Percentiles rank a stretch among this genome's conserved stretches.
These are phyloP conservation scores for Didymella keratinophila DNA, from an alignment of 2,329 filamentous ascomycete species.

Conservation along the genomic window DNA sequence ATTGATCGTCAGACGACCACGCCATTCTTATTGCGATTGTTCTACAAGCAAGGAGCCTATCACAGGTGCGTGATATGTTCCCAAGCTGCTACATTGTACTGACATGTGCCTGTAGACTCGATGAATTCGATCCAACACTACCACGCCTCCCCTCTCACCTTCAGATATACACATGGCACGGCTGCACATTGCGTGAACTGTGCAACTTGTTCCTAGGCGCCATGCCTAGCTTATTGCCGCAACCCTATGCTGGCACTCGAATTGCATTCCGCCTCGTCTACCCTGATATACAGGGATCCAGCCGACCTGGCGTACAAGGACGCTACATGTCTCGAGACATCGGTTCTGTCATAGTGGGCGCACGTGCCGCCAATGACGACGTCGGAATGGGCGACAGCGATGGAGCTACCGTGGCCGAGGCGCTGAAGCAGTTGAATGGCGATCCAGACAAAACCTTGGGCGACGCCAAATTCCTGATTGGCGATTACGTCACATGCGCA, in stretches of 20 bases:
- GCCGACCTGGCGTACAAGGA: constrained; percentile 55
- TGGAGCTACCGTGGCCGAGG: constrained; percentile 33
- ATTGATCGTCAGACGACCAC: constrained; percentile 75
- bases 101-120: constrained; percentile 59
- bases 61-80: constrained; percentile 63
- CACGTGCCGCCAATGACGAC: constrained; percentile 45
- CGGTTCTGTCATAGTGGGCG: constrained; percentile 77
- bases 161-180: constrained; percentile 85
- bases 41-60: constrained; percentile 77
- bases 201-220: constrained; percentile 76
- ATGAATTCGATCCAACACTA: constrained; percentile 68
- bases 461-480: constrained; percentile 83
- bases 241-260: constrained; percentile 79
- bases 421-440: constrained; percentile 59
- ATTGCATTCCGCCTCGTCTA: constrained; percentile 89
- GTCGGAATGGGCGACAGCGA: constrained; percentile 25
- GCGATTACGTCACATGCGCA: constrained; percentile 86
- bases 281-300: constrained; percentile 69
- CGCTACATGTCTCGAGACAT: constrained; percentile 82
- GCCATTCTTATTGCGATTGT: constrained; percentile 86
- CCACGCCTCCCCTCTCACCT: constrained; percentile 70
- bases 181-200: constrained; percentile 82
- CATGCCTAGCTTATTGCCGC: constrained; percentile 73
- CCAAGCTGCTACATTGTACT: neutral
- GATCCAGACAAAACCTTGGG: constrained; percentile 76